Evolutionary conservation across 257 asterid species (phyloP), one percentile per base, ranked within the genome.

Genomic region (Solanum corneliomulleri): DNA sequence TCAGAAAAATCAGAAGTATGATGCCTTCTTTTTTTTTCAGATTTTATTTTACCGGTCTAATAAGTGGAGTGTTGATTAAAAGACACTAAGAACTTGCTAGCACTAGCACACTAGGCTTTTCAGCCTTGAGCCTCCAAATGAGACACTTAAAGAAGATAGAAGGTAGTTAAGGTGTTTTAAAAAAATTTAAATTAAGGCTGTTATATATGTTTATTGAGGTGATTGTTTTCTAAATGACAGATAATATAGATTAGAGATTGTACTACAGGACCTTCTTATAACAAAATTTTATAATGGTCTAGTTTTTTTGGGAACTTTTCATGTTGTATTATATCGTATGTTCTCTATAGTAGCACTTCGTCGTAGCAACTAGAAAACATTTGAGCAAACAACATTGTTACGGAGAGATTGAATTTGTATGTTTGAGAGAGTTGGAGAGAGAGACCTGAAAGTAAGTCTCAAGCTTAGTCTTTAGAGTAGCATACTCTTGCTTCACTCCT

Each of bases 391-490:
- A 14, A 66, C 3, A 2, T 66, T 1, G 8, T 66, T 66, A 66
- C 0, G 7, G 37, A 64, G 33, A n/a, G 71, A 31, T 66, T 66
- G 72, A 66, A 9, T 27, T 14, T 25, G 4, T 66, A 27, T 25
- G 20, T 66, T 66, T 69, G 27, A 27, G 39, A 29, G 23, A 27
- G 39, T 29, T 69, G 41, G 72, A 25, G 18, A 70, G 44, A 70
- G 77, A 47, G 18, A 80, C 98, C 98, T 95, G 94, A 86, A 96
- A 92, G 83, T 94, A 96, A 85, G 89, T 64, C 80, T 94, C 98
- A 37, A 94, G 96, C 88, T 94, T 94, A 89, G 86, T 90, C 92
- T 82, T 92, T n/a, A 95, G 94, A 83, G 88, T 85, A 84, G 91
- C 91, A 87, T 93, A 91, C 89, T 94, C 96, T 90, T 91, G 95